Percentiles rank a stretch among this genome's conserved stretches.
Evolutionary conservation across 2,329 filamentous ascomycete genomes (phyloP).

Genomic region (Nemania serpens): DNA sequence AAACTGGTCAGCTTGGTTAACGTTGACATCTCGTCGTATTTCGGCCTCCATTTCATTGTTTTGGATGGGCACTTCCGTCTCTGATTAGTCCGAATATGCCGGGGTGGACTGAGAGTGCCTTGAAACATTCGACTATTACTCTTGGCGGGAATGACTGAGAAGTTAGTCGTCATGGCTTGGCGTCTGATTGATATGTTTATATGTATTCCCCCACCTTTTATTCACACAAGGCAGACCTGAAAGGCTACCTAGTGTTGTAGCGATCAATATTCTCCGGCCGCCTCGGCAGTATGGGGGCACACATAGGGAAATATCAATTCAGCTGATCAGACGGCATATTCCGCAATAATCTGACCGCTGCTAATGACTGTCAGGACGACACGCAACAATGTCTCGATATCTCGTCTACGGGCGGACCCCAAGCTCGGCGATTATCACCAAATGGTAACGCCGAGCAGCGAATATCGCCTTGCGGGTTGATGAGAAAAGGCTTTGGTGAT

Average conservation of each 20-base stretch:
- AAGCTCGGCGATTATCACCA: constrained; percentile 23
- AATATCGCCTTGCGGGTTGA: constrained; percentile 10
- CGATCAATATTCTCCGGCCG: constrained; percentile 2
- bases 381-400: constrained; percentile 5
- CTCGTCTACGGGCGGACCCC: constrained; percentile 8
- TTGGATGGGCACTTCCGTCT: constrained; percentile 7
- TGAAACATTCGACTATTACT: constrained; percentile 3
- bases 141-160: constrained; percentile 27
- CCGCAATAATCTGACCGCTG: constrained; percentile 7
- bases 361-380: neutral
- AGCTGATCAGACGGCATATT: constrained; percentile 21
- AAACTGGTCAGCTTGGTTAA: neutral
- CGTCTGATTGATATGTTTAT: constrained; percentile 6
- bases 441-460: constrained; percentile 9
- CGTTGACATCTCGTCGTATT: neutral
- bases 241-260: neutral
- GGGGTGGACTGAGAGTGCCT: constrained; percentile 7
- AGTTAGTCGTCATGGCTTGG: constrained; percentile 20
- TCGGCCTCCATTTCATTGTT: neutral
- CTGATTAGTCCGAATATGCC: constrained; percentile 11
- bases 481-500: constrained; percentile 22
- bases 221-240: constrained; percentile 3
- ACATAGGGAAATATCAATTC: no score
- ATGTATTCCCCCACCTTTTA: constrained; percentile 9
- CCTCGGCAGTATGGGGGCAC: neutral